Evolutionary conservation across 1,284 basidiomycete species (phyloP).

Genomic region (Ustilago loliicola): DNA sequence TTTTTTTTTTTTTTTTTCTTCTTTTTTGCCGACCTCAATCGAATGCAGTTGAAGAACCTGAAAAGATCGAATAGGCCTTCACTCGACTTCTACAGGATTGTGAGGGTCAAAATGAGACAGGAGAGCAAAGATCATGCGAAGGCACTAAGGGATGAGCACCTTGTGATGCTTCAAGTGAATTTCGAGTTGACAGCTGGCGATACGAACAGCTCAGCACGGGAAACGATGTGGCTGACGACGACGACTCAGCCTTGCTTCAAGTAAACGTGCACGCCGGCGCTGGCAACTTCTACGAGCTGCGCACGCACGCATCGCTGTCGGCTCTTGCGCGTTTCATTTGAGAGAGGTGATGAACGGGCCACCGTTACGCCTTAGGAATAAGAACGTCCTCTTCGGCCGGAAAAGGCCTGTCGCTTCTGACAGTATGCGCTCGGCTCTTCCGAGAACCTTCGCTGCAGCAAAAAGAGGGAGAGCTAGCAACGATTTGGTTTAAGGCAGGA

Average conservation of each 20-base stretch:
- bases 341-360: not conserved
- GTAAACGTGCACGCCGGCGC: not conserved
- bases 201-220: not conserved
- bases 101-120: too few species aligned
- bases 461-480: too few species aligned
- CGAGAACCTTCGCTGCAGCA: not conserved
- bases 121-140: too few species aligned
- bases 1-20: not conserved
- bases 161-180: not conserved
- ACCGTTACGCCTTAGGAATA: not conserved
- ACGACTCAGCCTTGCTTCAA: not conserved
- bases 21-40: not conserved
- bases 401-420: too few species aligned
- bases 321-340: not conserved
- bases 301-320: not conserved
- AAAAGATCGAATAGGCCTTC: too few species aligned
- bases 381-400: not conserved
- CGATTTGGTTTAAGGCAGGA: too few species aligned
- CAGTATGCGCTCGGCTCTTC: too few species aligned
- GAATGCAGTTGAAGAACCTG: not conserved
- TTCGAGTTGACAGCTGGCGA: slow-evolving; percentile 3
- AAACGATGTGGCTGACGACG: not conserved
- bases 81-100: too few species aligned
- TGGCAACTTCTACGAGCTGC: not conserved
- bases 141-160: too few species aligned